These are phyloP conservation scores for Lactarius tabidus DNA, from an alignment of 768 basidiomycete genomes.

Conservation along the genomic window DNA sequence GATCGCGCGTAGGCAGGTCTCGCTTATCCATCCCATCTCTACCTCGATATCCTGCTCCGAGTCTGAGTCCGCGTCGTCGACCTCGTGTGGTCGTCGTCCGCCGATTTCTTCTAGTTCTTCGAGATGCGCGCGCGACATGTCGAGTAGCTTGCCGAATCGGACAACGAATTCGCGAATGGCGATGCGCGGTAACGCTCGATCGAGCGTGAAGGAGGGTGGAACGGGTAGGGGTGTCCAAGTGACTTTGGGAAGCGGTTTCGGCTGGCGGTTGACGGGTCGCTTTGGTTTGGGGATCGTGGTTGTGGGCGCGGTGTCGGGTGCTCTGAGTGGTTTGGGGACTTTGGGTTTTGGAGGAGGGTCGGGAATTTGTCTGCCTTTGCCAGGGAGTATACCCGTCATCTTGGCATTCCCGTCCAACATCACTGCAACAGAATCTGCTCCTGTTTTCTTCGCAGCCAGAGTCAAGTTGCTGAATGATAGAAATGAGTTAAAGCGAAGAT, in stretches of 20 bases:
- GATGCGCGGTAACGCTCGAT: slow-evolving; percentile 57
- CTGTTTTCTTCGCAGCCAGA: slow-evolving; percentile 36
- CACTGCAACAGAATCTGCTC: slow-evolving; percentile 38
- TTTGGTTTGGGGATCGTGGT: slow-evolving; percentile 22
- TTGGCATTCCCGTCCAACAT: slow-evolving; percentile 35
- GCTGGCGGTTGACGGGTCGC: slow-evolving; percentile 15
- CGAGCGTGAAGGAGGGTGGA: slow-evolving; percentile 39
- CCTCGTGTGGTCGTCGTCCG: slow-evolving; percentile 32
- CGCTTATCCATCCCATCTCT: slow-evolving; percentile 56
- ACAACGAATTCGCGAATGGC: slow-evolving; percentile 71
- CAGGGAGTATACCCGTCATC: slow-evolving; percentile 32
- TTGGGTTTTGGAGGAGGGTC: slow-evolving; percentile 14
- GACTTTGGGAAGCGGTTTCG: slow-evolving; percentile 41
- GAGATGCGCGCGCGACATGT: slow-evolving; percentile 57
- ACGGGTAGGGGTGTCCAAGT: slow-evolving; percentile 49
- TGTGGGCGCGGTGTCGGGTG: slow-evolving; percentile 11
- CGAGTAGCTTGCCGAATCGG: slow-evolving; percentile 54
- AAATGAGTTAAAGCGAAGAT: not conserved
- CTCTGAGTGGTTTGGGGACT: slow-evolving; percentile 29
- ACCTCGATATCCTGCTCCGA: slow-evolving; percentile 26
- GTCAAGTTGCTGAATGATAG: slow-evolving; percentile 37
- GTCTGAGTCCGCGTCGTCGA: slow-evolving; percentile 36
- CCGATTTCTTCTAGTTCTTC: slow-evolving; percentile 48
- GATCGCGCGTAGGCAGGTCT: slow-evolving; percentile 58
- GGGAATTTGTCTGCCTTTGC: slow-evolving; percentile 28